Conservation (phyloP, 768 basidiomycete species). For the Exidia glandulosa region DNA sequence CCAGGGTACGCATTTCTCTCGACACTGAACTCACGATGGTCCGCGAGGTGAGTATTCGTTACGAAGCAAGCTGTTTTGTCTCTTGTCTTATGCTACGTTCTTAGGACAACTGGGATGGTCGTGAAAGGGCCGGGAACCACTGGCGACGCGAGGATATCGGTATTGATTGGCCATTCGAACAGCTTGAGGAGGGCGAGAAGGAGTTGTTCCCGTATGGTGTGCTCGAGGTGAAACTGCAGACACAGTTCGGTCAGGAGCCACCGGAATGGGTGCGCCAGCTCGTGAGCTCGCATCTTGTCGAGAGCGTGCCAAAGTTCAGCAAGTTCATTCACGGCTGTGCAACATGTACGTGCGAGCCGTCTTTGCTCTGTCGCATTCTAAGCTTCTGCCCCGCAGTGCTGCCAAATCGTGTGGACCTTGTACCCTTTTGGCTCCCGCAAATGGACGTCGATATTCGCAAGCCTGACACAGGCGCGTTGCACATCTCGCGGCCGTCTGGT, state of each 20-base stretch:
- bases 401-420: slow-evolving; percentile 85
- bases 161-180: slow-evolving; percentile 83
- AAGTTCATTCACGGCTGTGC: slow-evolving; percentile 97
- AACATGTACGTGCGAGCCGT: slow-evolving; percentile 35
- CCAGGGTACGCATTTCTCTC: slow-evolving; percentile 95
- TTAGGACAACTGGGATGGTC: slow-evolving; percentile 93
- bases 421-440: slow-evolving; percentile 98
- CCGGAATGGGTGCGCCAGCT: slow-evolving; percentile 94
- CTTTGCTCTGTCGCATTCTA: too few relatives aligned
- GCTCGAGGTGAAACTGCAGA: slow-evolving; percentile 94
- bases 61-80: too few relatives aligned
- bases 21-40: slow-evolving; percentile 93
- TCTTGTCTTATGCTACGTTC: too few relatives aligned
- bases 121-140: slow-evolving; percentile 64
- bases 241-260: slow-evolving; percentile 89
- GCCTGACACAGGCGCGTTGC: slow-evolving; percentile 68
- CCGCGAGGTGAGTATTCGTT: too few relatives aligned
- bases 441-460: slow-evolving; percentile 96
- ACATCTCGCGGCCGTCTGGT: slow-evolving; percentile 58
- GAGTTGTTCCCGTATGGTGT: slow-evolving; percentile 97
- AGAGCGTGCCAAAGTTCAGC: slow-evolving; percentile 96
- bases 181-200: slow-evolving; percentile 64
- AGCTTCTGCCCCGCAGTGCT: slow-evolving; percentile 34
- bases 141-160: slow-evolving; percentile 94
- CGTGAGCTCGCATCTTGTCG: slow-evolving; percentile 90